These are phyloP conservation scores for Cadophora sp. DNA, from an alignment of 2,329 filamentous ascomycete species.

Conservation along the genomic window DNA sequence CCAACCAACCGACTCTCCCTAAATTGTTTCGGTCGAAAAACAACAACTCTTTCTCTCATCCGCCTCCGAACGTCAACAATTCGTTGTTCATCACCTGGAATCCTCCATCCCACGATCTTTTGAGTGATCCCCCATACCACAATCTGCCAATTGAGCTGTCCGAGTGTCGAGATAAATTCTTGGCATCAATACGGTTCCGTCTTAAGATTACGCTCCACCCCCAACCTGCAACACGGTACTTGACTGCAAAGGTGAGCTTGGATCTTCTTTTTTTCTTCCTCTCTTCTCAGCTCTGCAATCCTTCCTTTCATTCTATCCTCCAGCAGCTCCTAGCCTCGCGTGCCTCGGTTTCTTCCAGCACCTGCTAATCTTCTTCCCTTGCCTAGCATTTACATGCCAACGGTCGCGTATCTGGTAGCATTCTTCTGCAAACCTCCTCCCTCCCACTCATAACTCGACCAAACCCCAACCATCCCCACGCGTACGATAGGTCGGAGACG, in stretches of 20 bases:
- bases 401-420: slow-evolving; percentile 41
- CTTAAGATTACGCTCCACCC: slow-evolving; percentile 39
- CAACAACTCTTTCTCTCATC: slow-evolving; percentile 12
- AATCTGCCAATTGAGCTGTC: slow-evolving; percentile 21
- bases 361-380: slow-evolving; percentile 43
- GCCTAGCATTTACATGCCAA: slow-evolving; percentile 45
- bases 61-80: slow-evolving; percentile 16
- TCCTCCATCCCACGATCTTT: slow-evolving; percentile 30
- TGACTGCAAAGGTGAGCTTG: slow-evolving; percentile 32
- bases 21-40: slow-evolving; percentile 17
- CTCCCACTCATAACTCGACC: slow-evolving; percentile 30
- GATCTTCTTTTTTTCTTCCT: slow-evolving; percentile 7
- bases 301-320: slow-evolving; percentile 9
- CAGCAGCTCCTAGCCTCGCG: slow-evolving; percentile 3
- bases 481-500: slow-evolving; percentile 45
- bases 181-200: slow-evolving; percentile 24
- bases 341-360: slow-evolving; percentile 19
- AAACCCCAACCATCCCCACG: slow-evolving; percentile 31
- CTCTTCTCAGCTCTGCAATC: background rate
- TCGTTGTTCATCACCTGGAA: slow-evolving; percentile 20
- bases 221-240: slow-evolving; percentile 25
- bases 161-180: slow-evolving; percentile 27
- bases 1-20: slow-evolving; percentile 19
- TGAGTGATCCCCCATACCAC: slow-evolving; percentile 18
- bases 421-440: slow-evolving; percentile 36